These are phyloP conservation scores for Nakaseomyces kungkrabaensis DNA, from an alignment of 1,139 yeast species.

Conservation along the genomic window DNA sequence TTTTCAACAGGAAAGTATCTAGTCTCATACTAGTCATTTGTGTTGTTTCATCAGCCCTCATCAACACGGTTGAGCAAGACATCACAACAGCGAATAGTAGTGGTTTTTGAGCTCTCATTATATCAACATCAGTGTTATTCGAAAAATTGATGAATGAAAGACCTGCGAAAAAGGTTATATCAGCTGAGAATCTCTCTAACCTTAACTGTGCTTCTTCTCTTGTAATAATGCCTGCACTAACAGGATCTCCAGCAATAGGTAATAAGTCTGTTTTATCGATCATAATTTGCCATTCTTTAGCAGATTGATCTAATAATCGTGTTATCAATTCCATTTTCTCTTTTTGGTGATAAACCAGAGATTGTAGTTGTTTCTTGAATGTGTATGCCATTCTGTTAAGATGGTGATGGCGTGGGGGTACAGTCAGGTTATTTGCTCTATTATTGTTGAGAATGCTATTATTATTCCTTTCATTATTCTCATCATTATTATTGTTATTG, in stretches of 20 bases:
- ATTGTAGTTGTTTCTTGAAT: conserved; percentile 19
- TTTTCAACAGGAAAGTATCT: conserved; percentile 50
- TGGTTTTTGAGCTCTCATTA: conserved; percentile 45
- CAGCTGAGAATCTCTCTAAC: conserved; percentile 35
- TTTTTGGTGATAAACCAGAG: conserved; percentile 20
- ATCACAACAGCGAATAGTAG: conserved; percentile 54
- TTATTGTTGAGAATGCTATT: neutral
- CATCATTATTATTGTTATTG: neutral
- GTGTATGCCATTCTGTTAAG: conserved; percentile 12
- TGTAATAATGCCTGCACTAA: conserved; percentile 38
- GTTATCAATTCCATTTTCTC: conserved; percentile 19
- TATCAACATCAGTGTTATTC: conserved; percentile 35
- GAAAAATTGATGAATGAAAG: conserved; percentile 48
- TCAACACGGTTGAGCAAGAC: conserved; percentile 46
- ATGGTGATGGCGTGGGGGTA: neutral
- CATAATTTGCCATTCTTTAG: conserved; percentile 20
- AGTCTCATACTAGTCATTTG: conserved; percentile 36
- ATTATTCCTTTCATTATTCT: neutral
- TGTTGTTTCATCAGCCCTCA: conserved; percentile 28
- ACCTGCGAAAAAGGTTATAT: conserved; percentile 33
- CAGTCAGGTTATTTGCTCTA: too few relatives aligned
- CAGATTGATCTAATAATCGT: conserved; percentile 14
- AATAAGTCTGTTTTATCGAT: conserved; percentile 17
- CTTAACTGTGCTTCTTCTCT: conserved; percentile 42
- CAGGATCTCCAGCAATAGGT: conserved; percentile 34